Percentiles rank a stretch among this genome's conserved stretches.
phyloP scores from a whole-genome alignment of 2,329 filamentous ascomycete genomes.

The Dactylellina cionopaga region DNA sequence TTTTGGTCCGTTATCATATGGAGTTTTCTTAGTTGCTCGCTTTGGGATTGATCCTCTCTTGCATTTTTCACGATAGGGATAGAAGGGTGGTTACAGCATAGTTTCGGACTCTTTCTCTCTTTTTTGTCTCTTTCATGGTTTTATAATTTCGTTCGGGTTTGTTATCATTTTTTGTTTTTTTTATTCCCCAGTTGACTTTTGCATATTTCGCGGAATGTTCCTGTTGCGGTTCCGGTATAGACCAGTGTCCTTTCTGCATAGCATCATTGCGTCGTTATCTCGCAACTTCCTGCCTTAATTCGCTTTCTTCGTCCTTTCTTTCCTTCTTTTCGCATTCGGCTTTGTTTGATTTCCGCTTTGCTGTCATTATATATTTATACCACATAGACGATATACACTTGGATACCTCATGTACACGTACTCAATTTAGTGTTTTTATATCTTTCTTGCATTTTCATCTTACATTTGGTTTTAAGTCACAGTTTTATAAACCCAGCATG shows the following conservation, averaged over 20 bases:
- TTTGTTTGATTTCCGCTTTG: not conserved
- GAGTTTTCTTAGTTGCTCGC: constrained; percentile 25
- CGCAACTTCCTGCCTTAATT: constrained; percentile 15
- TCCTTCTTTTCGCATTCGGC: not conserved
- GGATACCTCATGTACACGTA: not conserved
- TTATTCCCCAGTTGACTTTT: not conserved
- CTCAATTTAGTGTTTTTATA: constrained; percentile 3
- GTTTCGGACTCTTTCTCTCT: constrained; percentile 14
- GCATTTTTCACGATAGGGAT: constrained; percentile 15
- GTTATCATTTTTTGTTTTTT: constrained; percentile 26
- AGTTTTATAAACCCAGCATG: too few species aligned
- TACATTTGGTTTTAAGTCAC: too few species aligned
- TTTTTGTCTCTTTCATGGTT: constrained; percentile 1
- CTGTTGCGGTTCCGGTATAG: constrained; percentile 12
- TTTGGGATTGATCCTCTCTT: not conserved
- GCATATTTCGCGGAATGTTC: not conserved
- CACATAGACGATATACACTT: constrained; percentile 23
- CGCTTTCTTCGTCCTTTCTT: not conserved
- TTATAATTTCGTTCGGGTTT: constrained; percentile 18
- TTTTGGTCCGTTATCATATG: constrained; percentile 44
- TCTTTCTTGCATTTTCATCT: not conserved
- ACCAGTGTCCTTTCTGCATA: constrained; percentile 16
- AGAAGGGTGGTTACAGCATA: constrained; percentile 30
- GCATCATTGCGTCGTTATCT: constrained; percentile 7
- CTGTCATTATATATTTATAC: constrained; percentile 8